Conservation (phyloP, 2,329 filamentous ascomycete genomes). For the Claviceps sorghi region DNA sequence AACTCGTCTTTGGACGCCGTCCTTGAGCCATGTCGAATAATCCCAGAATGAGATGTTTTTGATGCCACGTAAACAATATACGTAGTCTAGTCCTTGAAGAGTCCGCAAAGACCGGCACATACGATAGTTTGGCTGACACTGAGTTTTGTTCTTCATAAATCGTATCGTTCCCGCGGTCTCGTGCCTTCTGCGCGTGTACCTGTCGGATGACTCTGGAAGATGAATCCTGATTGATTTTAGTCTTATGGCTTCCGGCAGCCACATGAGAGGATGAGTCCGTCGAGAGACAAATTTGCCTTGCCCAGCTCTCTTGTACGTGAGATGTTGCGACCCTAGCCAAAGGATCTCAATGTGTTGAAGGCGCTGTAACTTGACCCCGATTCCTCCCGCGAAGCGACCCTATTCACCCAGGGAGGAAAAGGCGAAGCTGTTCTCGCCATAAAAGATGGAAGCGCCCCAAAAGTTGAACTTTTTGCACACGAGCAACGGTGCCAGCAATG, state of each 20-base stretch:
- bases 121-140: constrained; percentile 26
- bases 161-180: constrained; percentile 15
- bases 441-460: constrained; percentile 29
- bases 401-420: constrained; percentile 40
- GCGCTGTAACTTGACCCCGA: constrained; percentile 25
- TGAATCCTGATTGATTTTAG: constrained; percentile 27
- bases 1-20: constrained; percentile 5
- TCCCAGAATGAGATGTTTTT: constrained; percentile 27
- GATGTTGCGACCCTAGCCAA: constrained; percentile 23
- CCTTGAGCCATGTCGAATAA: constrained; percentile 13
- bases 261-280: constrained; percentile 22
- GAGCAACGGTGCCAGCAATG: constrained; percentile 22
- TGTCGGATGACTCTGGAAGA: constrained; percentile 21
- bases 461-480: constrained; percentile 27
- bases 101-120: constrained; percentile 22
- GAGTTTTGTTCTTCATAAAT: constrained; percentile 17
- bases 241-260: constrained; percentile 21
- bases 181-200: constrained; percentile 21
- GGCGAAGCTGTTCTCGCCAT: constrained; percentile 33
- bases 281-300: constrained; percentile 19
- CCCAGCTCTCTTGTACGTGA: constrained; percentile 10
- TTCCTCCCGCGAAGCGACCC: constrained; percentile 30
- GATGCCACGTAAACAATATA: constrained; percentile 30
- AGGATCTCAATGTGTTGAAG: constrained; percentile 30
- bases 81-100: constrained; percentile 29